phyloP scores from a whole-genome alignment of 352 stramenopile genomes.

The Globisporangium nunn region DNA sequence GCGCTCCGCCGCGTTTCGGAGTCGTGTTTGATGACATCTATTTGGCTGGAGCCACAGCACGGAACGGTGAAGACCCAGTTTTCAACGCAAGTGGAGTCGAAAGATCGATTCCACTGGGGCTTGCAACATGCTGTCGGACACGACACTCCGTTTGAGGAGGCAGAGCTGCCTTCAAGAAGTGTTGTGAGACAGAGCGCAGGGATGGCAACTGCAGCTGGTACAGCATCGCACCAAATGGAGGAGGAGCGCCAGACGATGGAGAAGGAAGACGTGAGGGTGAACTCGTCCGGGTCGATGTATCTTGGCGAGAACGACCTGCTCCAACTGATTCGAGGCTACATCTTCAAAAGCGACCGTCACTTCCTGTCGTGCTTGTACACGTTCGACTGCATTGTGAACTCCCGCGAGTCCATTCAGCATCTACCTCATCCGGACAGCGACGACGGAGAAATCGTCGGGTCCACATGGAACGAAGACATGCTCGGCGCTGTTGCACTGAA shows the following conservation, averaged over 20 bases:
- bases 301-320: conserved; percentile 67
- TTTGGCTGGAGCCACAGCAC: conserved; percentile 87
- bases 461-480: conserved; percentile 39
- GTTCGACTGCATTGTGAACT: conserved; percentile 66
- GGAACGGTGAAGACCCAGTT: conserved; percentile 55
- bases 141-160: conserved; percentile 43
- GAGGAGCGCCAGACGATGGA: conserved; percentile 40
- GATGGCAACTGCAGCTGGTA: conserved; percentile 1
- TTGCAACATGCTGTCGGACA: conserved; percentile 69
- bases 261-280: conserved; percentile 33
- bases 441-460: conserved; percentile 37
- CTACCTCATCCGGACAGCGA: conserved; percentile 28
- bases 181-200: conserved; percentile 2
- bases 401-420: conserved; percentile 41
- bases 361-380: conserved; percentile 77
- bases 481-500: conserved; percentile 34
- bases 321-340: conserved; percentile 58
- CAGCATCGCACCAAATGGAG: conserved; percentile 8
- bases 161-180: conserved; percentile 1
- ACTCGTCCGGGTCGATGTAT: conserved; percentile 35
- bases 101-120: conserved; percentile 60
- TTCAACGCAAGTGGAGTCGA: conserved; percentile 30
- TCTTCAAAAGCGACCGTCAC: conserved; percentile 77
- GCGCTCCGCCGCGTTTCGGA: conserved; percentile 63
- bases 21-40: conserved; percentile 75